Percentiles rank a stretch among this genome's conserved stretches.
These are phyloP conservation scores for Tephrocybe sp. DNA, from an alignment of 768 basidiomycete genomes.

Conservation along the genomic window DNA sequence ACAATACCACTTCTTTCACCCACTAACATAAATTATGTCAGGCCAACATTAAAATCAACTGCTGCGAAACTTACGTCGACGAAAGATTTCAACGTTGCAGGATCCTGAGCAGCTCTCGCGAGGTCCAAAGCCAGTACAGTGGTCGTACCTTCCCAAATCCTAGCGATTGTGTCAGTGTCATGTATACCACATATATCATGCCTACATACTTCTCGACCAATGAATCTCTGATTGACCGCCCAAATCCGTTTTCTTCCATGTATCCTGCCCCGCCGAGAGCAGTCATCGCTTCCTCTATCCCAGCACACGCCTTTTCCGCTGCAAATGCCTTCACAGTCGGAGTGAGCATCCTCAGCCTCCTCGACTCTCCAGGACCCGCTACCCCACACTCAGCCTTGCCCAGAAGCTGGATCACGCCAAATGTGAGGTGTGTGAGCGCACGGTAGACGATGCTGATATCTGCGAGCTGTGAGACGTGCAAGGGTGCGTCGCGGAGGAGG, in stretches of 20 bases:
- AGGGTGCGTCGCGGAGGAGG: conserved; percentile 51
- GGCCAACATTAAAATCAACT: conserved; percentile 2
- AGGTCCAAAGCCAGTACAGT: conserved; percentile 71
- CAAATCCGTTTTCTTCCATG: conserved; percentile 81
- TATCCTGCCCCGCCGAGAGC: conserved; percentile 78
- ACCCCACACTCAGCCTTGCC: conserved; percentile 61
- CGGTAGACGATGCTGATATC: conserved; percentile 62
- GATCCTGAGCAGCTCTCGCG: conserved; percentile 51
- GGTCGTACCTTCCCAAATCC: conserved; percentile 80
- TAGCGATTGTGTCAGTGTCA: conserved; percentile 19
- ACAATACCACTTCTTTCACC: conserved; percentile 43
- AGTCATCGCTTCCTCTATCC: conserved; percentile 76
- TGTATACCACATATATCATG: too few species aligned
- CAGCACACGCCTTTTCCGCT: conserved; percentile 59
- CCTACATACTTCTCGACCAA: conserved; percentile 62
- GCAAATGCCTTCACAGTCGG: conserved; percentile 72
- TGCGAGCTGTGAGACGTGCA: conserved; percentile 69
- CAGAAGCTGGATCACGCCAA: conserved; percentile 58
- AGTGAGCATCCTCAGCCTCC: conserved; percentile 61
- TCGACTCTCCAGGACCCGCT: conserved; percentile 48
- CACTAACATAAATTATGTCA: conserved; percentile 42
- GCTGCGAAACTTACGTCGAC: conserved; percentile 38
- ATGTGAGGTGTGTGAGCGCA: conserved; percentile 61
- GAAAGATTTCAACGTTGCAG: conserved; percentile 45
- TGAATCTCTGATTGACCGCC: conserved; percentile 64